Base-by-base conservation (phyloP, 148 eudicot species). In the Rhododendron vialii region DNA sequence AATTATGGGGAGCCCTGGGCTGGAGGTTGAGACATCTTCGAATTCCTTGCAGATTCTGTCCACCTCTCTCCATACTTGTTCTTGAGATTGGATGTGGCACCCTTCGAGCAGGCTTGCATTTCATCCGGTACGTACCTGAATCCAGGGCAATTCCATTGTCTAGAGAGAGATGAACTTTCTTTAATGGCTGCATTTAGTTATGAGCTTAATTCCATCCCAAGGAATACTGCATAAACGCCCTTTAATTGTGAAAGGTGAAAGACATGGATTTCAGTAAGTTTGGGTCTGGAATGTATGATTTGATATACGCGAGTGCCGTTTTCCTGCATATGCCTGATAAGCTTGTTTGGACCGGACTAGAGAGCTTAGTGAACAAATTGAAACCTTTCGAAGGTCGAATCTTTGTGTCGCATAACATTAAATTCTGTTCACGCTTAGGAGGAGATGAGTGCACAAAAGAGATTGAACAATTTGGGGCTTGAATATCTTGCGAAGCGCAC, bases 1-100 rank as follows among this genome's bases (percentile, higher is more conserved):
- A 95, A 96, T 86, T 96, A 95, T 82, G 99, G 99, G 65, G 99
- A 96, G 89, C 99, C 99, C 45, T 96, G 99, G 99, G 99, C 98
- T 43, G 99, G 99, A 63, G 99, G 99, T 6, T 83, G 99, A 82
- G 99, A 96, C 65, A 96, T 96, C 41, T 96, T 94, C 81, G 99
- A 96, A 82, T 95, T 95, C 89, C 93, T 96, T 53, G 99, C 96
- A 2, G 94, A 90, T 83, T 89, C 98, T 50, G 88, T 89, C 83
- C 93, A 90, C 77, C 92, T 96, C 26, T 84, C 88, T 6, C 94
- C 94, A 8, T 94, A 50, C 95, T 87, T 26, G 99, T 95, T 78
- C 98, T 96, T 71, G 98, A 96, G 89, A 95, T 96, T 84, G 99
- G 98, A 77, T 96, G 99, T 88, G 99, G 99, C 76, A 96, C 99